Evolutionary conservation across 1,284 basidiomycete species (phyloP), one percentile per base, ranked within the genome.

Genomic region (Malassezia restricta): DNA sequence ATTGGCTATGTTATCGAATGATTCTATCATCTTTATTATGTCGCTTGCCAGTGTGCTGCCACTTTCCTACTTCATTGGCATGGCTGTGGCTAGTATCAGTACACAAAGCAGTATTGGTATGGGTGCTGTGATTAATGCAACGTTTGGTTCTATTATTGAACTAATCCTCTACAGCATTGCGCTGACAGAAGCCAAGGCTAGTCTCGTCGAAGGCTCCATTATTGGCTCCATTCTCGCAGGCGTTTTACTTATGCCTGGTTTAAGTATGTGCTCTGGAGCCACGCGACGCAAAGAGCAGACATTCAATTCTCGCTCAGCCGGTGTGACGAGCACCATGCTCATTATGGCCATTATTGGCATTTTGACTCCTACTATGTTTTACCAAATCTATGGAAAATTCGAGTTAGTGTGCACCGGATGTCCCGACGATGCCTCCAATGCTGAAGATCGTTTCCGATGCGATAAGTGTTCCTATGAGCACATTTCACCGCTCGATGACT

Each of bases 281-380:
- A 68, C 94, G 49, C 79, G 83, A 68, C 79, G 85, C 66, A 99
- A 99, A 76, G 94, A 98, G 75, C 87, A 92, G 71, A 86, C 83
- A 65, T 99, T 98, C 78, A 99, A 99, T 71, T 92, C 94, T 9
- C 91, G 89, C 76, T 89, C 86, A 64, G 94, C 94, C 3, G 89
- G 94, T 43, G 94, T 99, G 9, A 99, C 94, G 0, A 94, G 89
- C 68, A 95, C 95, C 75, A 94, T 99, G 88, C 76, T 99, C 65
- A 98, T 99, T 76, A 98, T 98, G 92, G 94, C 94, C 6, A 91
- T 98, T 73, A 95, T 99, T 56, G 94, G 94, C 12, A 89, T 88
- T 3, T 77, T 98, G 50, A 84, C 90, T 0, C 94, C 94, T 3
- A 98, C 94, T 0, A 74, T 99, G 64, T 99, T 99, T 75, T 99